Evolutionary conservation across 208 protist species (phyloP).

Genomic region (Crithidia expoeki): DNA sequence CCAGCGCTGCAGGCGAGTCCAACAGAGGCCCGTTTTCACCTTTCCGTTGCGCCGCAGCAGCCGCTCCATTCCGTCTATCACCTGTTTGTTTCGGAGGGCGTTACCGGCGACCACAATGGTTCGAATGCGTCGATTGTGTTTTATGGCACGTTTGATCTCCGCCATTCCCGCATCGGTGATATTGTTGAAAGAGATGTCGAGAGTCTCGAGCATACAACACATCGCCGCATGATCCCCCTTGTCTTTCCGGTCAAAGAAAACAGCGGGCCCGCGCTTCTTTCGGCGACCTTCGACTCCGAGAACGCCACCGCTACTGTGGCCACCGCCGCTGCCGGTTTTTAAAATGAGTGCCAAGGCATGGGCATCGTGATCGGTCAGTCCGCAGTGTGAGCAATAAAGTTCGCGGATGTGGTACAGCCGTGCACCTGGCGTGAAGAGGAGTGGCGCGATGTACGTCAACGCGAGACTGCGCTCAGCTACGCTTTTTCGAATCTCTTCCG

Average conservation of each 20-base stretch:
- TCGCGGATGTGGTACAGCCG: constrained; percentile 37
- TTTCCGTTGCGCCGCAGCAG: constrained; percentile 43
- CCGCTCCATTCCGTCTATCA: constrained; percentile 35
- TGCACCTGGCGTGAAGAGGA: constrained; percentile 50
- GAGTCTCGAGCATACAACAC: constrained; percentile 29
- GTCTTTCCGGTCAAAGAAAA: constrained; percentile 2
- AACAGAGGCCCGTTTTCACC: constrained; percentile 7
- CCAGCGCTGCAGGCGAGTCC: constrained; percentile 12
- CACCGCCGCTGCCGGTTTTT: constrained; percentile 4
- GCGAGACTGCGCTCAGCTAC: constrained; percentile 48
- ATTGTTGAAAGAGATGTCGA: constrained; percentile 45
- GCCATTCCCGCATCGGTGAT: constrained; percentile 60
- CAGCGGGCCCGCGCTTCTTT: background rate
- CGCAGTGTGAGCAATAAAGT: constrained; percentile 48
- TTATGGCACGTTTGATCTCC: constrained; percentile 49
- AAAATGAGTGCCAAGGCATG: constrained; percentile 56
- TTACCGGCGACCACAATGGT: constrained; percentile 47
- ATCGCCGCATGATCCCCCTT: background rate
- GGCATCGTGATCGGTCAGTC: constrained; percentile 57
- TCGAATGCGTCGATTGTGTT: constrained; percentile 44
- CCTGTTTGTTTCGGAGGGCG: constrained; percentile 16
- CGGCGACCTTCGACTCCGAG: background rate
- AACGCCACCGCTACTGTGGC: background rate
- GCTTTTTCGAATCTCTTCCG: constrained; percentile 4
- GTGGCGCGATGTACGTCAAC: constrained; percentile 49